A percentile compares a stretch with the other conserved stretches of the same genome.
Evolutionary conservation across 1,284 basidiomycete species (phyloP).

Genomic region (Lignosus rhinocerotis): DNA sequence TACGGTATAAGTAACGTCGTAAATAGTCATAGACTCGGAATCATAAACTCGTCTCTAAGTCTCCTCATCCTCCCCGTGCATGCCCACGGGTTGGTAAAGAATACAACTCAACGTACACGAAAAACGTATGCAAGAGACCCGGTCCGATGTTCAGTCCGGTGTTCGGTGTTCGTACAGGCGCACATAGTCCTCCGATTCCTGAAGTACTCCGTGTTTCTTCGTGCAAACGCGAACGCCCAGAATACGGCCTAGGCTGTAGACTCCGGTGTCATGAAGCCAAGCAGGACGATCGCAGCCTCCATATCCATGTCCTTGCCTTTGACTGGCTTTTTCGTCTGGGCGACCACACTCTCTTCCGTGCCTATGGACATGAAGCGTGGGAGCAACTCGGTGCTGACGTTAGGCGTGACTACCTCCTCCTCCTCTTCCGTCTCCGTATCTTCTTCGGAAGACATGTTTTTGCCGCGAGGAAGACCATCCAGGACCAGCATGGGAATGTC

Average conservation of each 20-base stretch:
- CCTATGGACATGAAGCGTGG: slow-evolving; percentile 11
- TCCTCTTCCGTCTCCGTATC: slow-evolving; percentile 30
- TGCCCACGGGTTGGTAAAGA: not conserved
- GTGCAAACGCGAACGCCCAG: not conserved
- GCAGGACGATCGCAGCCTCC: slow-evolving; percentile 46
- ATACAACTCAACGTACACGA: slow-evolving; percentile 5
- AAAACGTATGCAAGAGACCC: slow-evolving; percentile 2
- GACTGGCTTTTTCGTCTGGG: slow-evolving; percentile 7
- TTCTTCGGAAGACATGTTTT: slow-evolving; percentile 13
- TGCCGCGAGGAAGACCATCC: slow-evolving; percentile 14
- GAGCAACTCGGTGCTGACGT: slow-evolving; percentile 27
- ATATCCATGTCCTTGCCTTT: slow-evolving; percentile 34
- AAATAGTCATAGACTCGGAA: slow-evolving; percentile 21
- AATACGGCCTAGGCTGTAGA: slow-evolving; percentile 3
- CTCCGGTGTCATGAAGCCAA: slow-evolving; percentile 39
- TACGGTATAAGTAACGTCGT: slow-evolving; percentile 21
- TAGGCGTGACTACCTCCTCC: slow-evolving; percentile 30
- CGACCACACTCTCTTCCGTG: not conserved
- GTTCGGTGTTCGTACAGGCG: slow-evolving; percentile 11
- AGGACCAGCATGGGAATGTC: slow-evolving; percentile 29
- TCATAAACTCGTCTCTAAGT: slow-evolving; percentile 17
- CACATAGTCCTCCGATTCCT: not conserved
- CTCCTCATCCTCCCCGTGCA: not conserved
- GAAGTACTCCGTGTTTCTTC: not conserved
- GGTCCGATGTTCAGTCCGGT: slow-evolving; percentile 9